These are phyloP conservation scores for Microdochium trichocladiopsis DNA, from an alignment of 2,329 filamentous ascomycete genomes.

Conservation along the genomic window DNA sequence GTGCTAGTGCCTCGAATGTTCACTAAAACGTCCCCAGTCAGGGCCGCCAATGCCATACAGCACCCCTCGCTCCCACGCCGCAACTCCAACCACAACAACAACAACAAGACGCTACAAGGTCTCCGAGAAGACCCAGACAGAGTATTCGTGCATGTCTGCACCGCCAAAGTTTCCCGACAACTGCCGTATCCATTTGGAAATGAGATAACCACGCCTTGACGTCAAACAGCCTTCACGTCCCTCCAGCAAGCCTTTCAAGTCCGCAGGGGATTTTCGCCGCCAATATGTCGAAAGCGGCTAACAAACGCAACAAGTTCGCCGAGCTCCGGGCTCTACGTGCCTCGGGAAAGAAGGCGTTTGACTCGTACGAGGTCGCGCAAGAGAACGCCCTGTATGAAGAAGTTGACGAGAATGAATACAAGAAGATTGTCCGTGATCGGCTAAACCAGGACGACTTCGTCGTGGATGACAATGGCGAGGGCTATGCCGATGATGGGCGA, in stretches of 20 bases:
- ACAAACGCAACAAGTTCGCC: conserved; percentile 51
- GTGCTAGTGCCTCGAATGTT: not conserved
- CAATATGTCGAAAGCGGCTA: conserved; percentile 33
- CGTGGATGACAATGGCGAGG: conserved; percentile 95
- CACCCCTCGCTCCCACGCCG: not conserved
- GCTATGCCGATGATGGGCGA: conserved; percentile 92
- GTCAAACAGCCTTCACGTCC: not conserved
- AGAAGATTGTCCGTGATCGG: conserved; percentile 84
- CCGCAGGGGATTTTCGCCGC: not conserved
- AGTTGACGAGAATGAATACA: conserved; percentile 94
- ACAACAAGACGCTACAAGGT: too few relatives aligned
- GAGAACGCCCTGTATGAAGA: conserved; percentile 86
- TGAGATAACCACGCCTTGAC: not conserved
- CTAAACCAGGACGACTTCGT: conserved; percentile 96
- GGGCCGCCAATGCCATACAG: not conserved
- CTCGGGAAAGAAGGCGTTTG: conserved; percentile 85
- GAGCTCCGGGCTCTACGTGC: conserved; percentile 79
- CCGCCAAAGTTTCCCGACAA: too few relatives aligned
- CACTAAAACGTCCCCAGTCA: too few relatives aligned
- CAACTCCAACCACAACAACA: not conserved
- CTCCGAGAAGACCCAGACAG: not conserved
- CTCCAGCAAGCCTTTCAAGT: not conserved
- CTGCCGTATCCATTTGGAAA: too few relatives aligned
- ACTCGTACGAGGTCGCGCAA: conserved; percentile 80
- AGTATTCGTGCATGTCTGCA: too few relatives aligned